Evolutionary conservation across 768 basidiomycete genomes (phyloP).

Genomic region (Lactarius akahatsu): DNA sequence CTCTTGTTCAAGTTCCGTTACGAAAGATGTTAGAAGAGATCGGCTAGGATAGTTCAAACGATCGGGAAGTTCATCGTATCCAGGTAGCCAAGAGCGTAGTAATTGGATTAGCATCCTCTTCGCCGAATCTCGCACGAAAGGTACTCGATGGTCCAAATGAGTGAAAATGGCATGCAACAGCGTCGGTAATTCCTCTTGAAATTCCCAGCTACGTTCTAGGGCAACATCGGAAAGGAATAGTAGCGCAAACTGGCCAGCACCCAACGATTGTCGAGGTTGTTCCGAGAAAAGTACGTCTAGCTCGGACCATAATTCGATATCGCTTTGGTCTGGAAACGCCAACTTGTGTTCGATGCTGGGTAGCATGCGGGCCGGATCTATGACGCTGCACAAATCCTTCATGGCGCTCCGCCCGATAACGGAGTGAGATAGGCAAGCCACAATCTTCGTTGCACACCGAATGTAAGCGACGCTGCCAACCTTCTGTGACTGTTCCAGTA

Average conservation of each 20-base stretch:
- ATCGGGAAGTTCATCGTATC: slow-evolving; percentile 71
- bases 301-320: slow-evolving; percentile 76
- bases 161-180: slow-evolving; percentile 79
- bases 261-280: slow-evolving; percentile 66
- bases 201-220: slow-evolving; percentile 73
- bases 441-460: slow-evolving; percentile 72
- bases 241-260: slow-evolving; percentile 86
- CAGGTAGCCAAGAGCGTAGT: slow-evolving; percentile 76
- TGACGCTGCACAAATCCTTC: slow-evolving; percentile 79
- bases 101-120: slow-evolving; percentile 83
- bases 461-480: slow-evolving; percentile 79
- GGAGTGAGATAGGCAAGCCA: slow-evolving; percentile 82
- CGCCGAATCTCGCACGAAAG: slow-evolving; percentile 67
- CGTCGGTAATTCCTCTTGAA: slow-evolving; percentile 63
- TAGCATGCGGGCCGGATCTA: slow-evolving; percentile 84
- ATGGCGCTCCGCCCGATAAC: slow-evolving; percentile 69
- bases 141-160: slow-evolving; percentile 75
- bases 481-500: slow-evolving; percentile 85
- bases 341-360: slow-evolving; percentile 72
- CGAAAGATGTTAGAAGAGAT: slow-evolving; percentile 47
- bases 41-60: slow-evolving; percentile 50
- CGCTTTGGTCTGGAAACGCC: slow-evolving; percentile 57
- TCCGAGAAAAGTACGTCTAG: slow-evolving; percentile 74
- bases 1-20: slow-evolving; percentile 58
- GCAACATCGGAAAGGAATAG: slow-evolving; percentile 79